These are phyloP conservation scores for Curvularia hawaiiensis DNA, from an alignment of 2,329 filamentous ascomycete genomes.

Conservation along the genomic window DNA sequence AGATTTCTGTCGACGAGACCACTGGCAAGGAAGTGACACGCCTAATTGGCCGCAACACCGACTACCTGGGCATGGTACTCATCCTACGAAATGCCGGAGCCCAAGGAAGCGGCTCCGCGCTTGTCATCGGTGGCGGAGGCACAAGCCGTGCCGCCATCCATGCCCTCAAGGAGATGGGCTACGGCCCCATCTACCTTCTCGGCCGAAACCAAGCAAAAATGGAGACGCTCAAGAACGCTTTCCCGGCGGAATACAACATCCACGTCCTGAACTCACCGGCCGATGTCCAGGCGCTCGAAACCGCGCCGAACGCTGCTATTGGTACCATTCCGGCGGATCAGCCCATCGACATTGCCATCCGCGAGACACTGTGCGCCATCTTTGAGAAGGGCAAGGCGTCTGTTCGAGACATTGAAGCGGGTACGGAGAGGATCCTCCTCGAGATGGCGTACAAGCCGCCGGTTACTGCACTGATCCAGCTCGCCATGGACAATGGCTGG, in stretches of 20 bases:
- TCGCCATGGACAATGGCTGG: slow-evolving; percentile 82
- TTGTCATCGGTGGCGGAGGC: slow-evolving; percentile 90
- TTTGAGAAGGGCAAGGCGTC: slow-evolving; percentile 49
- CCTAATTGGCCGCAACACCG: slow-evolving; percentile 88
- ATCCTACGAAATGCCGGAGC: slow-evolving; percentile 72
- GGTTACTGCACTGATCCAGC: slow-evolving; percentile 81
- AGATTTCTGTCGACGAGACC: slow-evolving; percentile 43
- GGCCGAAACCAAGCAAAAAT: slow-evolving; percentile 77
- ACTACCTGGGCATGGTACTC: slow-evolving; percentile 90
- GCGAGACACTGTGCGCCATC: slow-evolving; percentile 64
- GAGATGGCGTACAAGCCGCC: slow-evolving; percentile 97
- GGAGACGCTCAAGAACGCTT: slow-evolving; percentile 68
- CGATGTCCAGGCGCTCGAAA: slow-evolving; percentile 52
- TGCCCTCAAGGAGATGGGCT: slow-evolving; percentile 81
- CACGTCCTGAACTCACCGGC: slow-evolving; percentile 57
- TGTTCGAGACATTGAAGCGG: slow-evolving; percentile 18
- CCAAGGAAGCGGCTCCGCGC: slow-evolving; percentile 58
- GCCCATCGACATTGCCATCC: slow-evolving; percentile 75
- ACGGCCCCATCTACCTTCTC: slow-evolving; percentile 83
- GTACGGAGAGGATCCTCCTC: slow-evolving; percentile 63
- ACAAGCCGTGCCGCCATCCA: slow-evolving; percentile 92
- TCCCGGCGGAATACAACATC: slow-evolving; percentile 75
- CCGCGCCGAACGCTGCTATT: slow-evolving; percentile 73
- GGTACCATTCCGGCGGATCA: slow-evolving; percentile 90
- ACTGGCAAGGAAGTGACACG: slow-evolving; percentile 52